Base-by-base conservation (phyloP, 2,329 filamentous ascomycete genomes). In the Sclerotinia trifoliorum region DNA sequence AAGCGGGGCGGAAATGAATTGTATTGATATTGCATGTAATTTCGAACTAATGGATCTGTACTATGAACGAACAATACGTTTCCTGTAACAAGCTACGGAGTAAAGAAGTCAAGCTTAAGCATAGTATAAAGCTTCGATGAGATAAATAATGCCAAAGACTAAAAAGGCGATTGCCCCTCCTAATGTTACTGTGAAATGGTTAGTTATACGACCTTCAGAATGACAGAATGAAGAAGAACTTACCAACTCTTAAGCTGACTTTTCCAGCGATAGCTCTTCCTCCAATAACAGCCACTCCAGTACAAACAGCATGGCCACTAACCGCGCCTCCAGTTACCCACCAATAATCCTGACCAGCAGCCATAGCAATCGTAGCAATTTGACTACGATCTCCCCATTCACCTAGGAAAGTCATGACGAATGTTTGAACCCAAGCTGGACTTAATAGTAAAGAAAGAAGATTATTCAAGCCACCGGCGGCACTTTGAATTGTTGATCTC, bases 321-420 rank as follows among this genome's bases (percentile, higher is more conserved):
- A 95, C 87, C 1, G 95, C 94, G 69, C 95, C 95, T 58, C 93
- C 83, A 5, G 93, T 97, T 48, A 99, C 95, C 91, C 93, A 97
- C 94, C 94, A 98, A 80, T 98, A 99, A 78, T 99, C 95, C 79
- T 96, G 92, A 26, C 95, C 95, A 46, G 95, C 94, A 62, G 95
- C 95, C 95, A 99, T 99, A 66, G 95, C 95, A 77, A 99, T 96
- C 0, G 95, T 99, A 29, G 95, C 95, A 76, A 99, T 98, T 81
- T 99, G 95, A 78, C 92, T 96, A 73, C 95, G 88, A 77, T 99
- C 95, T 68, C 95, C 95, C 95, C 95, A 99, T 79, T 99, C 95
- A 52, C 95, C 95, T 42, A 99, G 82, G 81, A 99, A 99, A 2
- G 95, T 99, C 95, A 99, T 99, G 74, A 96, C 87, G 78, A 99